phyloP scores from a whole-genome alignment of 192 early-diverging fungal genomes.

The Entomortierella beljakovae region DNA sequence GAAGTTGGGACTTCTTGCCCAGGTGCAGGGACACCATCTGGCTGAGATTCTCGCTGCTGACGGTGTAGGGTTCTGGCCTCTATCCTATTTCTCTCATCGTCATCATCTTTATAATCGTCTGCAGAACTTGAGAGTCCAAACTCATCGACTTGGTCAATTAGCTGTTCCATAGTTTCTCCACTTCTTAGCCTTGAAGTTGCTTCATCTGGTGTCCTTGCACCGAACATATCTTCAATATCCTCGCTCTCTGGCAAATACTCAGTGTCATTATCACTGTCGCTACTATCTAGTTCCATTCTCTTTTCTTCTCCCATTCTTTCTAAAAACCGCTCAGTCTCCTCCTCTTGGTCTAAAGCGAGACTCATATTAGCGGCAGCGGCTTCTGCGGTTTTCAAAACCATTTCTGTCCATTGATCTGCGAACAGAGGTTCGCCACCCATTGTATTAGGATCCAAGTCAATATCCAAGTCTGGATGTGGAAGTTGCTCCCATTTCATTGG shows the following conservation, averaged over 20 bases:
- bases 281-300: neutral
- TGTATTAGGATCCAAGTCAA: conserved; percentile 36
- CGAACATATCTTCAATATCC: neutral
- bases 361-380: conserved; percentile 42
- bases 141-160: conserved; percentile 37
- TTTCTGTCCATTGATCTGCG: conserved; percentile 29
- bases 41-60: conserved; percentile 1
- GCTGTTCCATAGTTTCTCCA: conserved; percentile 1
- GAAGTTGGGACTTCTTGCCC: neutral
- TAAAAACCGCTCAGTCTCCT: conserved; percentile 37
- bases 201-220: neutral
- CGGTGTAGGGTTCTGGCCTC: neutral
- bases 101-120: conserved; percentile 30
- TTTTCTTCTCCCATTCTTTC: conserved; percentile 10
- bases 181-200: neutral
- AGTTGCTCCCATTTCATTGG: conserved; percentile 48
- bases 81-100: neutral
- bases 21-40: conserved; percentile 6
- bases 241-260: neutral
- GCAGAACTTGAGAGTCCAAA: conserved; percentile 9
- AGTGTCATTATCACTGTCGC: neutral
- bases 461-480: conserved; percentile 42
- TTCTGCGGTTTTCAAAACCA: conserved; percentile 26
- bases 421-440: conserved; percentile 47
- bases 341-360: conserved; percentile 43